Conservation (phyloP, 192 early-diverging fungal genomes). For the Rhizophagus clarus region DNA sequence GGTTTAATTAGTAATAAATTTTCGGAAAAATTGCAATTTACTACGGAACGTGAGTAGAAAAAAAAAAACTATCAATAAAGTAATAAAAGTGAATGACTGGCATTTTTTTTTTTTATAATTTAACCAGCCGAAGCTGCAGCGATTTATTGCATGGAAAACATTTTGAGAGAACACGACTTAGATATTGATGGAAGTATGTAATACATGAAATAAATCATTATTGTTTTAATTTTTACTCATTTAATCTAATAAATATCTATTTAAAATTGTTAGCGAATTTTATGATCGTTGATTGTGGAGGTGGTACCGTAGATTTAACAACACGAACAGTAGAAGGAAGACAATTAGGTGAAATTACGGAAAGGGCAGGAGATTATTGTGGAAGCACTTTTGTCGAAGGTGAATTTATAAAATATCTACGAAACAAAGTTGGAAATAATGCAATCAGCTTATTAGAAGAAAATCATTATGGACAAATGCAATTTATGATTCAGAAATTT, state of each 20-base stretch:
- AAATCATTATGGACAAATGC: not conserved
- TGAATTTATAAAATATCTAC: not conserved
- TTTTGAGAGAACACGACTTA: not conserved
- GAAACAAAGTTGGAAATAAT: not conserved
- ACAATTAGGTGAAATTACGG: not conserved
- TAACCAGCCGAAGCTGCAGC: slow-evolving; percentile 17
- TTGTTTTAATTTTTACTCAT: not conserved
- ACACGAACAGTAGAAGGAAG: not conserved
- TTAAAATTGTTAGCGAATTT: not conserved
- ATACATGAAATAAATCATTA: too few species aligned
- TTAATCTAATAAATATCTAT: too few species aligned
- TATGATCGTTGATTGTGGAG: not conserved
- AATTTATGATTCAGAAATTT: not conserved
- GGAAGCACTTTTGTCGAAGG: not conserved
- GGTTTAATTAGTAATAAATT: not conserved
- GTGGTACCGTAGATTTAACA: not conserved
- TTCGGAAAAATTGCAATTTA: slow-evolving; percentile 3
- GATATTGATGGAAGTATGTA: not conserved
- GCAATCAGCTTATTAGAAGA: not conserved
- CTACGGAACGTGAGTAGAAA: slow-evolving; percentile 16
- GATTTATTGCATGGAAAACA: not conserved
- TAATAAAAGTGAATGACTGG: not conserved
- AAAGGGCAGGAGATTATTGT: not conserved
- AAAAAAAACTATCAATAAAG: too few species aligned
- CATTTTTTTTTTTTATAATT: not conserved